Evolutionary conservation across 2,329 filamentous ascomycete genomes (phyloP), one percentile per base, ranked within the genome.

Genomic region (Zopfia rhizophila): DNA sequence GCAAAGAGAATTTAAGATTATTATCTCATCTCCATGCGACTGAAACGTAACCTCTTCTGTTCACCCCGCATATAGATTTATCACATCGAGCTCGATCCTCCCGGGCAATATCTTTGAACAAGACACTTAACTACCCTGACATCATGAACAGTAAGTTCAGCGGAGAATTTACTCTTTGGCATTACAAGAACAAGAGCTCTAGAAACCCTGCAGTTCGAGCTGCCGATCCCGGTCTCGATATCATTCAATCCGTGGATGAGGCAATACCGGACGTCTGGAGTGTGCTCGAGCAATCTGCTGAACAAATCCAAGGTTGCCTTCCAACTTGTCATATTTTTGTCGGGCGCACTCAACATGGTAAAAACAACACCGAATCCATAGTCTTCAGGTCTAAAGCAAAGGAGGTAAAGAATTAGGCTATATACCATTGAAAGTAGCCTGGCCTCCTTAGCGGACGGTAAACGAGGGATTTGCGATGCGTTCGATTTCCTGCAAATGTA

Each of bases 181-280:
- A n/a, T n/a, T n/a, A n/a, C n/a, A n/a, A n/a, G n/a, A n/a, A n/a
- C n/a, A n/a, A n/a, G n/a, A n/a, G n/a, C n/a, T n/a, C n/a, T n/a
- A n/a, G n/a, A n/a, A n/a, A n/a, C n/a, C n/a, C n/a, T n/a, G n/a
- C n/a, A n/a, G n/a, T n/a, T n/a, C n/a, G n/a, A n/a, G n/a, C n/a
- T n/a, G n/a, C n/a, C n/a, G n/a, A n/a, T n/a, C n/a, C n/a, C n/a
- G n/a, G n/a, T n/a, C 24, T 42, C 38, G 7, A 42, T 19, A 10
- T 35, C 17, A 19, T 35, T 42, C 12, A 42, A 5, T 4, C 24
- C 21, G 29, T 42, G 28, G 17, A 42, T 24, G 6, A 42, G 13
- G 17, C 38, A 42, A 19, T 23, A 42, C 18, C 18, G 16, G 3
- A 42, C 4, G 4, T 21, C 10, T 11, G 38, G 38, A 18, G 38